Percentiles rank a stretch among this genome's conserved stretches.
phyloP scores from a whole-genome alignment of 768 basidiomycete genomes.

The Mycena vulgaris region DNA sequence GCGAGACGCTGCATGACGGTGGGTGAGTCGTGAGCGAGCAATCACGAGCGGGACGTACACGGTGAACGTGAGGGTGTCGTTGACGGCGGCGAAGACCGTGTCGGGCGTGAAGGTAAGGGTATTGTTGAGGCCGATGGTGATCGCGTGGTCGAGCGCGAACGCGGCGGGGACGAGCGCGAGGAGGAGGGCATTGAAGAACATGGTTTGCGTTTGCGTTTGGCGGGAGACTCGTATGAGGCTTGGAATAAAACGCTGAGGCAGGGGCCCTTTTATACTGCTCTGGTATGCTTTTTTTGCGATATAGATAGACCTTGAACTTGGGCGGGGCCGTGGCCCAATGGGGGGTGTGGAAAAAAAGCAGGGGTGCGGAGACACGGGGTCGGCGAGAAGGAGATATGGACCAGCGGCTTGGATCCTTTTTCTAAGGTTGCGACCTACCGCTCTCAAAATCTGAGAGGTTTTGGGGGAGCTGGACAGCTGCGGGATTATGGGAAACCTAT shows the following conservation, averaged over 20 bases:
- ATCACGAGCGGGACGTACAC: constrained; percentile 13
- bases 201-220: background rate
- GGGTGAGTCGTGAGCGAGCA: background rate
- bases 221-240: constrained; percentile 22
- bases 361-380: background rate
- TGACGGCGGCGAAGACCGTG: constrained; percentile 30
- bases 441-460: too few relatives aligned
- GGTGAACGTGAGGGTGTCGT: constrained; percentile 41
- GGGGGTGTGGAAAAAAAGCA: constrained; percentile 26
- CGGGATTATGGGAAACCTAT: too few relatives aligned
- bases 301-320: too few relatives aligned
- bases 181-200: constrained; percentile 36
- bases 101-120: constrained; percentile 38
- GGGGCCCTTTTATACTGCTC: constrained; percentile 25
- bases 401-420: background rate
- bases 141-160: constrained; percentile 23
- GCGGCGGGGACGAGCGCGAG: constrained; percentile 35
- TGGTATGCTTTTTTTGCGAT: too few relatives aligned
- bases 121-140: constrained; percentile 35
- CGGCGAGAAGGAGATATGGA: background rate
- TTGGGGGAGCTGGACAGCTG: background rate
- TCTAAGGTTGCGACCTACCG: too few relatives aligned
- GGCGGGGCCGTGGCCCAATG: too few relatives aligned
- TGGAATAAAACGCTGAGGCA: background rate
- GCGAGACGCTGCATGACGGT: constrained; percentile 22